Conservation (phyloP, 495 filamentous ascomycete species). For the Trichoderma erinaceum region DNA sequence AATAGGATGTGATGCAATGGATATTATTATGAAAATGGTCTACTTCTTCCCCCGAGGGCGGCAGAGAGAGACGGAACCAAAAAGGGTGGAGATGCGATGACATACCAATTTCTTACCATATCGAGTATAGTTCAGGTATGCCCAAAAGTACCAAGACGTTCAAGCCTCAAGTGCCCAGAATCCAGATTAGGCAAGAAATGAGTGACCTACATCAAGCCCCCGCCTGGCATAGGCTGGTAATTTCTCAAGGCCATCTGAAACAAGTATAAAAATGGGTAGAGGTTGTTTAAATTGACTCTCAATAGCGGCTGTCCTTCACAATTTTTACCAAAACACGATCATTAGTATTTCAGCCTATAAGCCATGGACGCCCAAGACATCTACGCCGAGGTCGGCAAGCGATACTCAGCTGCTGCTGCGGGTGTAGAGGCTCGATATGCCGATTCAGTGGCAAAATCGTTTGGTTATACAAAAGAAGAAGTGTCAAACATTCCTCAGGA, state of each 20-base stretch:
- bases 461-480: constrained; percentile 54
- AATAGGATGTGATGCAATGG: no score
- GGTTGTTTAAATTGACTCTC: neutral
- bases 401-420: constrained; percentile 33
- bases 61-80: neutral
- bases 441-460: constrained; percentile 45
- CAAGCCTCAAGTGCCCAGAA: neutral
- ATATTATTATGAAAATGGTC: no score
- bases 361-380: constrained; percentile 26
- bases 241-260: neutral
- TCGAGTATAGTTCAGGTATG: neutral
- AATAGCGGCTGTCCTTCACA: neutral
- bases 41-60: no score
- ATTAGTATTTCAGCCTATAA: neutral
- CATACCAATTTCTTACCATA: neutral
- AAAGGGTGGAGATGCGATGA: neutral
- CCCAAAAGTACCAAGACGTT: neutral
- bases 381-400: constrained; percentile 35
- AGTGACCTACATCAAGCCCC: neutral
- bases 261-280: neutral
- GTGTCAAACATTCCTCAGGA: constrained; percentile 48
- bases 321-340: neutral
- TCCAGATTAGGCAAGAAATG: neutral
- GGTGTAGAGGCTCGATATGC: constrained; percentile 19
- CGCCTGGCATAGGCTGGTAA: neutral